These are phyloP conservation scores for Sphaceloma murrayae DNA, from an alignment of 2,329 filamentous ascomycete species.

Conservation along the genomic window DNA sequence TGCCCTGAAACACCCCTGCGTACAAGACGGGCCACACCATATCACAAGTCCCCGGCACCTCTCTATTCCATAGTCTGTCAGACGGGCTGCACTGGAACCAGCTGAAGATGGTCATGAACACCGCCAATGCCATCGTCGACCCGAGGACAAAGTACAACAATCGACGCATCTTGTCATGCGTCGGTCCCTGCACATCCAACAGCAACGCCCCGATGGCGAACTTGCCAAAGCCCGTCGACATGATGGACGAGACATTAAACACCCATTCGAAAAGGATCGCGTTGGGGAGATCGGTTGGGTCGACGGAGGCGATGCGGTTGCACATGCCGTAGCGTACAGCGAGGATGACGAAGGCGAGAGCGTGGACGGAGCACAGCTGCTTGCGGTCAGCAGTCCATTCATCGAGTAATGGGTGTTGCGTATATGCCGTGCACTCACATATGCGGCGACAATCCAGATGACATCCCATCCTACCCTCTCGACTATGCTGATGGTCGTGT, in stretches of 20 bases:
- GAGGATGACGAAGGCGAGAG: constrained; percentile 3
- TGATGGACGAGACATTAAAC: constrained; percentile 1
- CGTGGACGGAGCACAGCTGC: background rate
- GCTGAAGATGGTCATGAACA: constrained; percentile 9
- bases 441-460: constrained; percentile 1
- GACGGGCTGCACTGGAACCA: constrained; percentile 14
- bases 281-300: constrained; percentile 1
- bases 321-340: constrained; percentile 1
- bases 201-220: constrained; percentile 9
- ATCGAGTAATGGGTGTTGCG: background rate
- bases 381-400: background rate
- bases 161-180: background rate
- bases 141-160: constrained; percentile 12
- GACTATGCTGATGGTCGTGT: background rate
- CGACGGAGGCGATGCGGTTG: constrained; percentile 1
- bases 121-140: constrained; percentile 2
- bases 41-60: background rate
- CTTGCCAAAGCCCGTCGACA: constrained; percentile 10
- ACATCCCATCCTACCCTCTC: constrained; percentile 5
- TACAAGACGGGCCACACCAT: background rate
- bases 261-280: constrained; percentile 10
- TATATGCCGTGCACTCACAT: background rate
- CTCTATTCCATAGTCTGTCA: constrained; percentile 7
- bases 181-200: constrained; percentile 10
- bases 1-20: constrained; percentile 1